phyloP scores from a whole-genome alignment of 73 alveolate genomes.

The Tetrahymena borealis region DNA sequence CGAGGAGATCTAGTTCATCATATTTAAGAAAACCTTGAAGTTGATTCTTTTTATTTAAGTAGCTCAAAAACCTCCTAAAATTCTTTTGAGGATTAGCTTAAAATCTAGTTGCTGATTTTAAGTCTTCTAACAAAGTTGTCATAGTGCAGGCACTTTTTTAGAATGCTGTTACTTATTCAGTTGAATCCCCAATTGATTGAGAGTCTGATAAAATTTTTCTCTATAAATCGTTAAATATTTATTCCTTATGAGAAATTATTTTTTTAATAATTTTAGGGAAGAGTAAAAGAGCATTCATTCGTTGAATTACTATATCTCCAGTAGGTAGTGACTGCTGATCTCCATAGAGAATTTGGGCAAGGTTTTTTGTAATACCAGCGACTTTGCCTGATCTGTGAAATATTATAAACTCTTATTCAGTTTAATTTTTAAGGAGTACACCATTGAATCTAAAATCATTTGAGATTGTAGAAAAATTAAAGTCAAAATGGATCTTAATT shows the following conservation, averaged over 20 bases:
- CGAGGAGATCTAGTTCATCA: neutral
- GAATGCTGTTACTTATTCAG: neutral
- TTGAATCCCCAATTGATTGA: neutral
- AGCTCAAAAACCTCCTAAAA: neutral
- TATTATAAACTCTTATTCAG: neutral
- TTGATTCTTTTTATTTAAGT: neutral
- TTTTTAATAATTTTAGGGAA: neutral
- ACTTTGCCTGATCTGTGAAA: neutral
- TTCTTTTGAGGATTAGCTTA: neutral
- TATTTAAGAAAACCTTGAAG: neutral
- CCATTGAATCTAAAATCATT: neutral
- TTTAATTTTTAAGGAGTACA: neutral
- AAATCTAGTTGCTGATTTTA: neutral
- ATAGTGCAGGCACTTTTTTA: neutral
- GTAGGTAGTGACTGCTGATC: neutral
- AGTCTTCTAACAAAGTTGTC: neutral
- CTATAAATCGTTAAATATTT: neutral
- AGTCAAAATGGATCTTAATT: neutral
- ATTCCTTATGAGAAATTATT: neutral
- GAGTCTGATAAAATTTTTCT: neutral
- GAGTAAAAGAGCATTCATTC: neutral
- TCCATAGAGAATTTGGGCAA: neutral
- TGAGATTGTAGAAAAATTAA: neutral
- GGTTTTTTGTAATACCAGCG: neutral
- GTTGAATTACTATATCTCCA: neutral